phyloP scores from a whole-genome alignment of 371 early-diverging fungal genomes.

The Actinomucor elegans region DNA sequence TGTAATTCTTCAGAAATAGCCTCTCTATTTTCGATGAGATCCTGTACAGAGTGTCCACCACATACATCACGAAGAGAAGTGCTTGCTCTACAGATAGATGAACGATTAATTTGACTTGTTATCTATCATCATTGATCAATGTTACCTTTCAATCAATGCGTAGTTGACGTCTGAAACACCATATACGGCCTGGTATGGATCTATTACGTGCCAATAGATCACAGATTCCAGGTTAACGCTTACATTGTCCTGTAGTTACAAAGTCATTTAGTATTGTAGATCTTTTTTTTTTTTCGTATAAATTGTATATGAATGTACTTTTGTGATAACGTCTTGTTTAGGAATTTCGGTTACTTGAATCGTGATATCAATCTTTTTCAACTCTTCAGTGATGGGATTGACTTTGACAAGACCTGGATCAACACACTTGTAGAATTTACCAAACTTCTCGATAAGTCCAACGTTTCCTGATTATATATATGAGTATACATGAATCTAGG shows the following conservation, averaged over 20 bases:
- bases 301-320: constrained; percentile 22
- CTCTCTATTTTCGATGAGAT: constrained; percentile 88
- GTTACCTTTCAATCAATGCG: constrained; percentile 75
- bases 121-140: too few species aligned
- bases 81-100: constrained; percentile 52
- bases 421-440: constrained; percentile 81
- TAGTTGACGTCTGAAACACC: constrained; percentile 71
- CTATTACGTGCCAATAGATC: constrained; percentile 78
- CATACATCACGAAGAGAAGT: constrained; percentile 69
- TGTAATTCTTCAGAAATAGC: constrained; percentile 80
- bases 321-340: constrained; percentile 80
- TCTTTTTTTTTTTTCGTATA: too few species aligned
- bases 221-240: constrained; percentile 81
- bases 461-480: constrained; percentile 51
- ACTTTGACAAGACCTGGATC: constrained; percentile 84
- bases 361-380: constrained; percentile 68
- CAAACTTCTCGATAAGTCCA: constrained; percentile 78
- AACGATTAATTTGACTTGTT: too few species aligned
- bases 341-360: constrained; percentile 77
- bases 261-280: not conserved
- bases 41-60: constrained; percentile 64
- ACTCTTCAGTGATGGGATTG: constrained; percentile 73
- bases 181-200: constrained; percentile 81
- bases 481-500: not conserved
- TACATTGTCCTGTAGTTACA: constrained; percentile 70